Evolutionary conservation across 768 basidiomycete genomes (phyloP).

Genomic region (Hericium rajendrae): DNA sequence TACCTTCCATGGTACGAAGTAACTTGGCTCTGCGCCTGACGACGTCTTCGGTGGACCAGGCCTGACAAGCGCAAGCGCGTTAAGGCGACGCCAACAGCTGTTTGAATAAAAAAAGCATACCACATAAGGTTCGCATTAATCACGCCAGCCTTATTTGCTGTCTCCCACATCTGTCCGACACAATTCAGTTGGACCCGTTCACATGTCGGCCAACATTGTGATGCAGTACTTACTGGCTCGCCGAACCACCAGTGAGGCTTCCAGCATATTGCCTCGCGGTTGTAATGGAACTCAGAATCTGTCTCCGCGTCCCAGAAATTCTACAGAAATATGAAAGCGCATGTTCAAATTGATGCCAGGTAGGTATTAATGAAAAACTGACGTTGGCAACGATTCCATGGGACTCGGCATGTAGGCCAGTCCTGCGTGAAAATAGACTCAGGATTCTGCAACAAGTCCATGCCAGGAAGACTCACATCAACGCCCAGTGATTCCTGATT

Average conservation of each 20-base stretch:
- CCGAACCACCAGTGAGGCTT: slow-evolving; percentile 78
- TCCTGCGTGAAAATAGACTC: slow-evolving; percentile 37
- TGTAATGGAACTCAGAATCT: slow-evolving; percentile 62
- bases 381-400: slow-evolving; percentile 91
- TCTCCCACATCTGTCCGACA: slow-evolving; percentile 75
- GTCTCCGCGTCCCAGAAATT: slow-evolving; percentile 79
- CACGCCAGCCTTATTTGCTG: slow-evolving; percentile 61
- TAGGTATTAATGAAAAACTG: slow-evolving; percentile 13
- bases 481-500: slow-evolving; percentile 76
- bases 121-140: slow-evolving; percentile 89
- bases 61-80: slow-evolving; percentile 30
- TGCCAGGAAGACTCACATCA: slow-evolving; percentile 47
- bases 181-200: neutral
- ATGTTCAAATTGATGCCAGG: neutral
- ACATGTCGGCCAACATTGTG: neutral
- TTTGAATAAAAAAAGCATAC: slow-evolving; percentile 29
- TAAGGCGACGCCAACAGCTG: neutral
- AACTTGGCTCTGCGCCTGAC: slow-evolving; percentile 57
- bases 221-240: slow-evolving; percentile 59
- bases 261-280: slow-evolving; percentile 49
- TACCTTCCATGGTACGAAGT: slow-evolving; percentile 74
- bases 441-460: neutral
- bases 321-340: slow-evolving; percentile 26
- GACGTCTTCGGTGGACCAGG: slow-evolving; percentile 71
- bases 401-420: slow-evolving; percentile 81